phyloP scores from a whole-genome alignment of 1,139 yeast genomes.

The Taphrina flavorubra region DNA sequence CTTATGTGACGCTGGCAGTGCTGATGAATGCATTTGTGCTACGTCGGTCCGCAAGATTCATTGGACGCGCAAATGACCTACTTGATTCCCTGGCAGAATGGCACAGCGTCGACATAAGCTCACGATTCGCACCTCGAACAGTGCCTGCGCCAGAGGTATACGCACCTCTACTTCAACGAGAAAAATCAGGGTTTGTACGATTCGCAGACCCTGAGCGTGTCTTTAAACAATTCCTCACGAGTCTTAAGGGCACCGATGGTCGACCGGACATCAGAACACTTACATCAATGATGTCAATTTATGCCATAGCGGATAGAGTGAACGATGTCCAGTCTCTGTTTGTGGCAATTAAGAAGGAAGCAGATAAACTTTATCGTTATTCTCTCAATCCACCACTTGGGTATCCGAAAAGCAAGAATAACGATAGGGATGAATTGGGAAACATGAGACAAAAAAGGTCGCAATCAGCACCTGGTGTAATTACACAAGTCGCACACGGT shows the following conservation, averaged over 20 bases:
- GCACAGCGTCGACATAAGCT: conserved; percentile 19
- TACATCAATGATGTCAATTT: conserved; percentile 20
- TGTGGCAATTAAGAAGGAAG: conserved; percentile 29
- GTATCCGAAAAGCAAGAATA: neutral
- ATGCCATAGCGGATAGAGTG: conserved; percentile 13
- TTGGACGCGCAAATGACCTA: conserved; percentile 14
- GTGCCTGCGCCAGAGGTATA: conserved; percentile 29
- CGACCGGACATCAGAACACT: conserved; percentile 30
- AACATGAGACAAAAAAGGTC: neutral
- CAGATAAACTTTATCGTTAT: conserved; percentile 32
- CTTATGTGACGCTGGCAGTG: conserved; percentile 29
- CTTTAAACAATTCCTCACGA: conserved; percentile 24
- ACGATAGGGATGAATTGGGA: neutral
- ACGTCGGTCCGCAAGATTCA: conserved; percentile 1
- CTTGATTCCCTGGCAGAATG: conserved; percentile 20
- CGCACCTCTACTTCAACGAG: conserved; percentile 9
- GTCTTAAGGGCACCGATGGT: conserved; percentile 20
- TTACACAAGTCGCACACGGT: conserved; percentile 29
- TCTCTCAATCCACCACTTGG: neutral
- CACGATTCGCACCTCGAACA: conserved; percentile 27
- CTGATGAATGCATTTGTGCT: conserved; percentile 32
- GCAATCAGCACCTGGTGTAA: neutral
- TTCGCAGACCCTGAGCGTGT: conserved; percentile 19
- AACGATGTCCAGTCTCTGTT: conserved; percentile 31
- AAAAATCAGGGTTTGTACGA: conserved; percentile 2